A percentile compares a stretch with the other conserved stretches of the same genome.
phyloP scores from a whole-genome alignment of 2,329 filamentous ascomycete species.

The Dichotomopilus funicola region DNA sequence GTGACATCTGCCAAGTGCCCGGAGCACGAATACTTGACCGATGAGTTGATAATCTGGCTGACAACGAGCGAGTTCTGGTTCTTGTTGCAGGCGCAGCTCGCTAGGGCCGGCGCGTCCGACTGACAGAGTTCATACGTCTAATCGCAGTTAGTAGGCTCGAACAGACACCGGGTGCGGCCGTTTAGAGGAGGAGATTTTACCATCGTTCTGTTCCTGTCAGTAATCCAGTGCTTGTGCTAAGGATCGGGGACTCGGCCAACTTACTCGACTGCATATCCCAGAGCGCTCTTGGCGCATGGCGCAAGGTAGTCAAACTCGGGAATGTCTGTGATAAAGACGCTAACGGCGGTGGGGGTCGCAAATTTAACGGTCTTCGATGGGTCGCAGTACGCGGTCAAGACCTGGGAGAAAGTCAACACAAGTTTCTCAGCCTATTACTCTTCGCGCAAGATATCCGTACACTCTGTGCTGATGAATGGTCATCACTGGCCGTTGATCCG shows the following conservation, averaged over 20 bases:
- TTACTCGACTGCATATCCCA: conserved; percentile 35
- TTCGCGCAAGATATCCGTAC: conserved; percentile 13
- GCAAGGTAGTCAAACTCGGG: conserved; percentile 37
- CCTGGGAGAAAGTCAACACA: conserved; percentile 9
- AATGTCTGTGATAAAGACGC: conserved; percentile 45
- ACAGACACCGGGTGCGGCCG: background rate
- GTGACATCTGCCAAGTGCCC: conserved; percentile 41
- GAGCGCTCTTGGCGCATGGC: conserved; percentile 35
- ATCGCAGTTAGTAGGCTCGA: background rate
- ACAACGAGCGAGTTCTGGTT: conserved; percentile 40
- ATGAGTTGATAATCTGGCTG: conserved; percentile 37
- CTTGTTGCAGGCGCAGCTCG: conserved; percentile 47
- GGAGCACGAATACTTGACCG: conserved; percentile 39
- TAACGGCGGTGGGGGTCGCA: conserved; percentile 38
- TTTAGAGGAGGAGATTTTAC: conserved; percentile 21
- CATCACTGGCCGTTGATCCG: conserved; percentile 41
- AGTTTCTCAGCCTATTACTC: background rate
- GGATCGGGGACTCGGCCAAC: conserved; percentile 15
- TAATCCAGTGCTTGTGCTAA: background rate
- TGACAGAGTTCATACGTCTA: conserved; percentile 24
- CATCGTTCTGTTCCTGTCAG: conserved; percentile 26
- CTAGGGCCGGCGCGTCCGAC: conserved; percentile 28
- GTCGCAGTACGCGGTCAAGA: conserved; percentile 44
- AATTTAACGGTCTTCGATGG: conserved; percentile 36
- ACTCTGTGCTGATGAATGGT: conserved; percentile 40